Evolutionary conservation across 2,329 filamentous ascomycete genomes (phyloP).

Genomic region (Thielaviopsis ethacetica): DNA sequence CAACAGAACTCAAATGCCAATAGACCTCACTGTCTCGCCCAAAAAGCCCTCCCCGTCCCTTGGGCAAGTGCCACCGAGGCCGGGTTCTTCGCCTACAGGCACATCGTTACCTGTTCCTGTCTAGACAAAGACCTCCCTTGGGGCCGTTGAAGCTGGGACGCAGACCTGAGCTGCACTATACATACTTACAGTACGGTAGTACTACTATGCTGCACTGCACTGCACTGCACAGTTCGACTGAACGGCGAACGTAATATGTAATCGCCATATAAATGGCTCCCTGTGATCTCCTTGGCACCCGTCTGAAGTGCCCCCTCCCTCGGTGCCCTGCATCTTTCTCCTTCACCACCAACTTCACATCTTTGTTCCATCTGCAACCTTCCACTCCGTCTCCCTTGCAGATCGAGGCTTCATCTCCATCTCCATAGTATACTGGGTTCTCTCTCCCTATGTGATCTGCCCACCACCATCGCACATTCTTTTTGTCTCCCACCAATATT

Average conservation of each 20-base stretch:
- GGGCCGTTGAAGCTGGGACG: no score
- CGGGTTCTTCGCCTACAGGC: no score
- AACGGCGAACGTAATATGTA: no score
- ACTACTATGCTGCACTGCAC: no score
- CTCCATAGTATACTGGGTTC: neutral
- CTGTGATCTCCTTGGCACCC: no score
- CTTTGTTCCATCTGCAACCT: neutral
- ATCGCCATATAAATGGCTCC: no score
- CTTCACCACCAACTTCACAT: neutral
- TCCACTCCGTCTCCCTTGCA: neutral
- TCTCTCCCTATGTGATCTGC: neutral
- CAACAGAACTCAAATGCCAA: neutral
- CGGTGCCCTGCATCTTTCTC: no score
- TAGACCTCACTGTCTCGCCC: neutral
- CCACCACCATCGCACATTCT: neutral
- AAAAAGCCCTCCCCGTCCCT: neutral
- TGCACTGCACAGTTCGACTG: no score
- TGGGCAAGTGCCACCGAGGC: neutral
- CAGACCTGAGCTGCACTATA: no score
- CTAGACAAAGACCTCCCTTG: neutral
- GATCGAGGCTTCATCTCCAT: neutral
- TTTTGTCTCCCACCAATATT: no score
- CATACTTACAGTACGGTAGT: no score
- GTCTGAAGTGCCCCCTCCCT: no score
- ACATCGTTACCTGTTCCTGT: neutral